phyloP scores from a whole-genome alignment of 106 monocot species.

The Alisma plantagoaquatica region DNA sequence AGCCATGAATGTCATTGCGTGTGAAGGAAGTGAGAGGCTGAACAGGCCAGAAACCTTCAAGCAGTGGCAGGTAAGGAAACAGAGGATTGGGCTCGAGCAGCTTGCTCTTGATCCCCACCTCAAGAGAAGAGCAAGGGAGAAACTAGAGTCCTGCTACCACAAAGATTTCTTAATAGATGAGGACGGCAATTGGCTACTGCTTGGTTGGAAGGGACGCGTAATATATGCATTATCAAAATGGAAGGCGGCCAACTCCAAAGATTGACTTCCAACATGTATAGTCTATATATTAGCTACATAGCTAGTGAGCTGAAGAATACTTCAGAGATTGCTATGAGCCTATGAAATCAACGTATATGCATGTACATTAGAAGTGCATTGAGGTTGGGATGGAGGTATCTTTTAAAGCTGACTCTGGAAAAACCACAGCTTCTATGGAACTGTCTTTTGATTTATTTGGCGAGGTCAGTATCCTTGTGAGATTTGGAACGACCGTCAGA shows the following conservation, averaged over 20 bases:
- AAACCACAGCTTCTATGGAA: too few relatives aligned
- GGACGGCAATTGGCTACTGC: slow-evolving; percentile 20
- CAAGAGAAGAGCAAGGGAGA: slow-evolving; percentile 10
- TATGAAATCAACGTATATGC: too few relatives aligned
- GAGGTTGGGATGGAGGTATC: too few relatives aligned
- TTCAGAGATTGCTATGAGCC: too few relatives aligned
- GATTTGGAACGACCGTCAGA: too few relatives aligned
- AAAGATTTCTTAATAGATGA: slow-evolving; percentile 24
- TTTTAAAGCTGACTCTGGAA: too few relatives aligned
- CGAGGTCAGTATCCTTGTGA: too few relatives aligned
- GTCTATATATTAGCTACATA: too few relatives aligned
- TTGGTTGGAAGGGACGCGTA: slow-evolving; percentile 29
- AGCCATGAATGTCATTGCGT: slow-evolving; percentile 24
- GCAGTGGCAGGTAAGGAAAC: slow-evolving; percentile 24
- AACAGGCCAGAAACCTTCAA: slow-evolving; percentile 25
- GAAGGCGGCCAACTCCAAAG: slow-evolving; percentile 6
- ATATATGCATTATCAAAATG: slow-evolving; percentile 16
- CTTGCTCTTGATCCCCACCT: slow-evolving; percentile 2
- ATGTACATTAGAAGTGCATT: too few relatives aligned
- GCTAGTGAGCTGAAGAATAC: too few relatives aligned
- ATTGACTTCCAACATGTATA: too few relatives aligned
- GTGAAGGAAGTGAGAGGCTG: slow-evolving; percentile 18
- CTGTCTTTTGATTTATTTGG: too few relatives aligned
- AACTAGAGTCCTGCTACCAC: slow-evolving; percentile 6
- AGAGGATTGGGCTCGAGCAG: slow-evolving; percentile 12